Percentiles rank a stretch among this genome's conserved stretches.
Conservation (phyloP, 768 basidiomycete genomes). For the Antrodiella citrinella region DNA sequence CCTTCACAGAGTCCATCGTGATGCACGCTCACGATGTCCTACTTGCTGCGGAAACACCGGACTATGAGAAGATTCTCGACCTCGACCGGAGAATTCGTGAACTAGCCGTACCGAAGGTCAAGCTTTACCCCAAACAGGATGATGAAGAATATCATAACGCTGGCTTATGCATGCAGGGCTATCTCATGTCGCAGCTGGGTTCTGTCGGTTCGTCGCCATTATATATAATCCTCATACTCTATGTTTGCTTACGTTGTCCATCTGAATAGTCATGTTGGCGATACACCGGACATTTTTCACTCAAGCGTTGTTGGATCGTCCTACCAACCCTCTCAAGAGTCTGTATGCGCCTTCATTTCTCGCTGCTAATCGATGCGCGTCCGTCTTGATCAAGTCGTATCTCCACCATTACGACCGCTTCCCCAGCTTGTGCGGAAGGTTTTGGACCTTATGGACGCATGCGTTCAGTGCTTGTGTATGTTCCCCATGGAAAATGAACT, state of each 20-base stretch:
- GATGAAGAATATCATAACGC: constrained; percentile 41
- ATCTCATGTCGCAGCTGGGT: constrained; percentile 48
- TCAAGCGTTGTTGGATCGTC: constrained; percentile 60
- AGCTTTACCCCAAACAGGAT: constrained; percentile 34
- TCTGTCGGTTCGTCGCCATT: constrained; percentile 43
- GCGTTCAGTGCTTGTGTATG: constrained; percentile 34
- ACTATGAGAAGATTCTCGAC: constrained; percentile 57
- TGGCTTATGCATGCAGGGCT: constrained; percentile 42
- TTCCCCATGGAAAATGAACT: constrained; percentile 23
- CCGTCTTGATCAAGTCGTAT: constrained; percentile 49
- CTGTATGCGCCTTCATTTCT: constrained; percentile 68
- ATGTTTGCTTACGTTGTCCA: constrained; percentile 15
- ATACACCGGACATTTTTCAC: constrained; percentile 59
- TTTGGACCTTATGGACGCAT: constrained; percentile 61
- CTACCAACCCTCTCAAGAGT: constrained; percentile 61
- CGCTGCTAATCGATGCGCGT: constrained; percentile 66
- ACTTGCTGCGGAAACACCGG: constrained; percentile 48
- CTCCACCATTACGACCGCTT: constrained; percentile 44
- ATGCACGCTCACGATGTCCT: constrained; percentile 47
- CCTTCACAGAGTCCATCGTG: constrained; percentile 44
- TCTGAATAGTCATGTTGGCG: constrained; percentile 43
- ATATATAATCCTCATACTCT: constrained; percentile 18
- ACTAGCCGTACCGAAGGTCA: constrained; percentile 44
- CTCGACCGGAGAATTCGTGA: constrained; percentile 62
- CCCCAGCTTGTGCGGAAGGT: constrained; percentile 51